Evolutionary conservation across 2,329 filamentous ascomycete species (phyloP).

Genomic region (Xylariaceae sp.): DNA sequence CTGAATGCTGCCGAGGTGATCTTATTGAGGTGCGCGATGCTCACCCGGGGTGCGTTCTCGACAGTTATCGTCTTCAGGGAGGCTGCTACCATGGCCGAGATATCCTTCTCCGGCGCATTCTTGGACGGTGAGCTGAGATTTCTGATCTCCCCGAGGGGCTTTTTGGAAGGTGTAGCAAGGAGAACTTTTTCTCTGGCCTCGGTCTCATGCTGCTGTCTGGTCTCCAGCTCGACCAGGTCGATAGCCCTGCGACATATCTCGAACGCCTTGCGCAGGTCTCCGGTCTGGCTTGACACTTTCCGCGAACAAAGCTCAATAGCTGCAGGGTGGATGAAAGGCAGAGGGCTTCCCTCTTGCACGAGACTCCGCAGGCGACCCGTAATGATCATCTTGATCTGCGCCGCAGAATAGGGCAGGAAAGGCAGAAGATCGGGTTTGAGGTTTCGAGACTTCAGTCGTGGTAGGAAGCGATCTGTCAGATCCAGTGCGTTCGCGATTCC

Average conservation of each 20-base stretch:
- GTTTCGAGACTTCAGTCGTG: constrained; percentile 85
- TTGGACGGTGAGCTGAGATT: constrained; percentile 57
- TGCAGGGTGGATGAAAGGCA: constrained; percentile 88
- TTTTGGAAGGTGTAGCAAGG: constrained; percentile 62
- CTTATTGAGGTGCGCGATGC: constrained; percentile 84
- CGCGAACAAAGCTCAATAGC: constrained; percentile 91
- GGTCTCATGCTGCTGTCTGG: constrained; percentile 63
- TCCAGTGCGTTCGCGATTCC: constrained; percentile 96
- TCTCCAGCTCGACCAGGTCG: constrained; percentile 82
- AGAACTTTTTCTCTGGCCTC: constrained; percentile 48
- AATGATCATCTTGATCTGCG: constrained; percentile 82
- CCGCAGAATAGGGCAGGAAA: constrained; percentile 84
- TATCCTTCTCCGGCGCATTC: constrained; percentile 30
- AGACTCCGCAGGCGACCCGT: constrained; percentile 73
- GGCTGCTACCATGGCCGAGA: constrained; percentile 39
- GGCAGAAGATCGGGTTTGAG: constrained; percentile 83
- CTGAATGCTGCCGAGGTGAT: constrained; percentile 85
- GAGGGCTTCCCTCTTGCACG: constrained; percentile 47
- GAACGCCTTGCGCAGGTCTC: constrained; percentile 90
- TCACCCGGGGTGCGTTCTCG: constrained; percentile 78
- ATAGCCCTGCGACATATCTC: constrained; percentile 87
- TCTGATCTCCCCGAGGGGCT: constrained; percentile 70
- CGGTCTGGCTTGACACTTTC: constrained; percentile 90
- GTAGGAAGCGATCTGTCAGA: constrained; percentile 88
- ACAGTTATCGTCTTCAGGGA: constrained; percentile 59